Evolutionary conservation across 306 rosid species (phyloP), one percentile per base, ranked within the genome.

Genomic region (Begonia masoniana): DNA sequence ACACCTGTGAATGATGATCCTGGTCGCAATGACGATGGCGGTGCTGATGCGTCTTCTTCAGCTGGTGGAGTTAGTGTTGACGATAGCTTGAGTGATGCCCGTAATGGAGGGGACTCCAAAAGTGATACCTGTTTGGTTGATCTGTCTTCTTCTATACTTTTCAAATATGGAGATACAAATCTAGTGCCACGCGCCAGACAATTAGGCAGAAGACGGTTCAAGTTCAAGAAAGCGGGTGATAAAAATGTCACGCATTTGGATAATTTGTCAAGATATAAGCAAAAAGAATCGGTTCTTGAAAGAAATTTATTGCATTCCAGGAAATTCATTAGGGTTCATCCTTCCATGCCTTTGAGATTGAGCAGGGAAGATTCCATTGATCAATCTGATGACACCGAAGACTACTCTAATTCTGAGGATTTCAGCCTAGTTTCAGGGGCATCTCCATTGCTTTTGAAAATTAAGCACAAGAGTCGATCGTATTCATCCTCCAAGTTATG

Each of bases 301-400:
- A 65, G 74, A 48, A 70, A 74, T 3, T 46, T 65, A 15, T 62
- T 66, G 13, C 73, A 65, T 50, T 62, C 85, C 31, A 74, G 72
- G 55, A 57, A 68, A 48, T 66, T 63, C 58, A 11, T 71, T 0
- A 71, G 80, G 56, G 73, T 70, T 36, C 78, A 66, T 61, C 71
- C 75, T 47, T 52, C 79, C 21, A 47, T 68, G 53, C 41, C 72
- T 43, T 56, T 64, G 43, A 69, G 55, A 52, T 61, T 57, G 9
- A 49, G 69, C 71, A 61, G 68, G 56, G 85, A 77, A 60, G 84
- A 74, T 35, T 85, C 82, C 5, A 71, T 71, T 41, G 94, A 76
- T 11, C 81, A 73, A 41, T 87, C 94, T 57, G 94, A 87, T 68
- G 87, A 80, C 56, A 77, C 88, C 12, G 82, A 80, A 55, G 83